Base-by-base conservation (phyloP, 2,329 filamentous ascomycete species). In the Neophaeococcomyces mojaviensis region DNA sequence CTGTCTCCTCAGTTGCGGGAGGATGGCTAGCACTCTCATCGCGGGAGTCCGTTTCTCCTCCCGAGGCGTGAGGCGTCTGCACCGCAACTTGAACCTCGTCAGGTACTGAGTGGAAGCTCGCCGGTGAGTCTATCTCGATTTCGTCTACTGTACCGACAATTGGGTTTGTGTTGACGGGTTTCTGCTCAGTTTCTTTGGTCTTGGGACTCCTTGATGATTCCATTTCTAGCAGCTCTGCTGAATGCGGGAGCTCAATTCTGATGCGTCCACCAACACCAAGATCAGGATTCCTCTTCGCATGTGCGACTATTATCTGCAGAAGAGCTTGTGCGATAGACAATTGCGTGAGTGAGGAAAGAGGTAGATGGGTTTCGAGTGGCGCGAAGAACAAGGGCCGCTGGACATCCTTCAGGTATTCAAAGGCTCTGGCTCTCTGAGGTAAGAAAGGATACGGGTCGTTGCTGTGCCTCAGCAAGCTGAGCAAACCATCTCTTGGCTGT, bases 371-470 rank as follows among this genome's bases (percentile, higher is more conserved):
- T 39, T 64, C 66, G n/a, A 54, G 61, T 18, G 68, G 51, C 3
- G 54, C 54, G 28, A 69, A 49, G 18, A 61, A 62, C 51, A 68
- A 60, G n/a, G 68, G 64, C 13, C 56, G 58, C 37, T 55, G 60
- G 19, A 55, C 54, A 3, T 56, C 56, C 42, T 63, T 53, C 5
- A 58, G 42, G 46, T 60, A 52, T 7, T 62, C 47, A 15, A 66
- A 39, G 36, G 61, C 54, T 4, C 41, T 48, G 15, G 65, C 56
- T 9, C 64, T 55, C n/a, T 55, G 50, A 20, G 70, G 64, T 53
- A 72, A 57, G 55, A 68, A 66, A 41, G 66, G 65, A 55, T 76
- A 81, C 1, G 73, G 71, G 58, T 79, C 75, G 32, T 77, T 64
- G 34, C 73, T 72, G 38, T 67, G 68, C 55, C 70, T 74, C n/a